Percentiles rank a stretch among this genome's conserved stretches.
Conservation (phyloP, 164 flowering plant genomes). For the Chimonanthus praecox region DNA sequence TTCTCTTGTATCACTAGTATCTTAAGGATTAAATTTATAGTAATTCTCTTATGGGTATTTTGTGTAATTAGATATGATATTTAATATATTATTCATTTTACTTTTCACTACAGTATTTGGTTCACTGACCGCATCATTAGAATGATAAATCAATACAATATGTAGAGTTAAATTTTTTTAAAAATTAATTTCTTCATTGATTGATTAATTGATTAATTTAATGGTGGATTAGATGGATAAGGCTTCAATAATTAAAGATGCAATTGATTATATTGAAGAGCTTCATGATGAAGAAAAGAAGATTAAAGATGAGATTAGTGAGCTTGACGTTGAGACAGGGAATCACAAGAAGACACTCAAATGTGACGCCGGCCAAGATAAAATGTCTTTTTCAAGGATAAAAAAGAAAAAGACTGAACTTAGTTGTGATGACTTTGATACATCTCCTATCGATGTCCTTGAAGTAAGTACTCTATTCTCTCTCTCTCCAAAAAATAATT, state of each 20-base stretch:
- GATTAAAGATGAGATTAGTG: constrained; percentile 47
- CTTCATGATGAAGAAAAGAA: constrained; percentile 58
- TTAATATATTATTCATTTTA: too few species aligned
- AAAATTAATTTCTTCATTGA: not conserved
- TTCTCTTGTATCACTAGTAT: too few species aligned
- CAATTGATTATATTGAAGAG: constrained; percentile 66
- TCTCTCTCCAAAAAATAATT: too few species aligned
- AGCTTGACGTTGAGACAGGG: constrained; percentile 28
- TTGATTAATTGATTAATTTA: constrained; percentile 1
- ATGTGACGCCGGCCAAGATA: constrained; percentile 5
- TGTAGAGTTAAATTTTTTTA: not conserved
- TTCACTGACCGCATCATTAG: not conserved
- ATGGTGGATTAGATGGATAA: constrained; percentile 62
- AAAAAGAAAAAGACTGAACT: constrained; percentile 40
- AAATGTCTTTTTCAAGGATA: constrained; percentile 6
- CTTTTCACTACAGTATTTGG: not conserved
- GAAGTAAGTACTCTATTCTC: constrained; percentile 31
- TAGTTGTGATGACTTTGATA: constrained; percentile 10
- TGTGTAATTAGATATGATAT: too few species aligned
- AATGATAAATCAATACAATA: not conserved
- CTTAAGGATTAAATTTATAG: too few species aligned
- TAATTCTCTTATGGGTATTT: too few species aligned
- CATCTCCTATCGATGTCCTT: constrained; percentile 45
- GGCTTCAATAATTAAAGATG: constrained; percentile 81
- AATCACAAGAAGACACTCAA: constrained; percentile 21